Evolutionary conservation across 164 flowering plant genomes (phyloP), one percentile per base, ranked within the genome.

Genomic region (Stephania japonica): DNA sequence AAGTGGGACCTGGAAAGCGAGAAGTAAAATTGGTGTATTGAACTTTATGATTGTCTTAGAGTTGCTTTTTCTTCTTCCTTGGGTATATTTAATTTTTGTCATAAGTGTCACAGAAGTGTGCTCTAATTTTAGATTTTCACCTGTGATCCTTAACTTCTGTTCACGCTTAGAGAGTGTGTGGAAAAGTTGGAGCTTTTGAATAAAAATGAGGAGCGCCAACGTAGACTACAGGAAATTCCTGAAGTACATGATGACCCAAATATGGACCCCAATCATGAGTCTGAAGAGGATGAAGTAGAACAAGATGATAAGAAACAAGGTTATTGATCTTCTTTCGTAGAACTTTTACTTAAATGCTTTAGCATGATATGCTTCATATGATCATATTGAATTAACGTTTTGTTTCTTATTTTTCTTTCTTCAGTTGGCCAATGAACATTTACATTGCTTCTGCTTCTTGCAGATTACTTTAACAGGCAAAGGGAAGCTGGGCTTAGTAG

Each of bases 151-250:
- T 94, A 79, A 92, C 99, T 94, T 76, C 69, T 24, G 14, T 75
- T 73, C 73, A 95, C 94, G 89, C 97, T 90, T 74, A 88, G 99
- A 86, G 97, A 93, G 81, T 89, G 92, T 80, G 92, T 95, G 3
- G 98, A 93, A 86, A 95, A 93, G 72, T 75, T 95, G 82, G 90
- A 91, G 83, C 83, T 88, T 68, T 79, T 95, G 73, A 93, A 85
- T 72, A 83, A 88, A 49, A 91, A 94, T 9, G 97, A 90, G 77
- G 99, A 91, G 83, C 94, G 94, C 59, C 84, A 77, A 49, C 93
- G 97, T 26, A 90, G 97, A 74, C 78, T 95, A 23, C 88, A 90
- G 68, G 94, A 95, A 84, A 72, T 89, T 74, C 94, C 97, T 21
- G 88, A 85, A 73, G 89, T 95, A 72, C 94, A 90, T 85, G 84